Evolutionary conservation across 306 rosid species (phyloP), one percentile per base, ranked within the genome.

Genomic region (Rosa lucieae): DNA sequence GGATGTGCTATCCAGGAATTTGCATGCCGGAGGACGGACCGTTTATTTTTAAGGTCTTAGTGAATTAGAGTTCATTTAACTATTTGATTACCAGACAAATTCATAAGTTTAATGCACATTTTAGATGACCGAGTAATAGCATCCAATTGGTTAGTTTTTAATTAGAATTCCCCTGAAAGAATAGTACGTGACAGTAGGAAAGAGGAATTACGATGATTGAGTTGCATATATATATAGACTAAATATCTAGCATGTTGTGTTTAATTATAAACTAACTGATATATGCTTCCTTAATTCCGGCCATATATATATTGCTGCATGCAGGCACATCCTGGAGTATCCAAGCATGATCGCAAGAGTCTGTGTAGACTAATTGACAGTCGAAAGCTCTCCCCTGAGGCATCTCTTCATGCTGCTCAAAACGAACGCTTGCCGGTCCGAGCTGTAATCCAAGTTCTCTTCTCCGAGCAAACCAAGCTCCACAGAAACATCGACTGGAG

Each of bases 381-480:
- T 83, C 81, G 96, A 32, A 95, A 95, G 75, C 93, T 95, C 15
- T 87, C 96, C 15, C 86, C 91, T 13, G 99, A 95, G 77, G 99
- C 98, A 3, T 91, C 97, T 72, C 84, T 92, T 49, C 99, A 95
- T 67, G 98, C 99, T 14, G 90, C 96, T 21, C 98, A 95, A 70
- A 95, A 95, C 78, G 99, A 95, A 51, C 82, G 99, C n/a, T 80
- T 95, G 44, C 98, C 99, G 0, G 94, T 95, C 6, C 88, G 99
- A 80, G 96, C 98, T 2, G 96, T 95, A 6, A 90, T 95, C 79
- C 99, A 91, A 78, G 97, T 95, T 4, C 90, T 95, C 3, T 91
- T 95, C 85, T 90, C 92, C 0, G 97, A 91, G 84, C 97, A 92
- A 58, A 83, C 80, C 15, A 92, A 89, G 73, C 86, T 91, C 42